Evolutionary conservation across 495 filamentous ascomycete genomes (phyloP).

Genomic region (Parmelia sp.): DNA sequence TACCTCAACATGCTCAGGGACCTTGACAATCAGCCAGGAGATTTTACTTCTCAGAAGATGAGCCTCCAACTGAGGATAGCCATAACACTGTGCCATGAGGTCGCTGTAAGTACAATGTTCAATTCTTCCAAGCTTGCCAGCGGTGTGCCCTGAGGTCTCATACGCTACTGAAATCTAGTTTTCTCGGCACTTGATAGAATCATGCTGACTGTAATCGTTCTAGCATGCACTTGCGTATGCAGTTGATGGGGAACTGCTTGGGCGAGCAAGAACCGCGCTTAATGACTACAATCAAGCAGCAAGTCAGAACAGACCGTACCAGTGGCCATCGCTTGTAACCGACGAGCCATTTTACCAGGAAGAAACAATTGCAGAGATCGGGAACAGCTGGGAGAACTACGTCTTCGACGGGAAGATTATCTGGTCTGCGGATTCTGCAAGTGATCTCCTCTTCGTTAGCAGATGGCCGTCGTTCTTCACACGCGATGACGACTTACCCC

Average conservation of each 20-base stretch:
- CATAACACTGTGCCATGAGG: constrained; percentile 6
- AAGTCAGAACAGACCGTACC: neutral
- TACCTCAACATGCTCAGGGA: neutral
- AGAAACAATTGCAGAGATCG: constrained; percentile 7
- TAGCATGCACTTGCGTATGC: constrained; percentile 5
- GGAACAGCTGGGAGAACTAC: constrained; percentile 7
- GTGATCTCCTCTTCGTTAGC: constrained; percentile 13
- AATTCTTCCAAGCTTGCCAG: neutral
- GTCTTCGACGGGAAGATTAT: constrained; percentile 4
- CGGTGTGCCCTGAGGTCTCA: neutral
- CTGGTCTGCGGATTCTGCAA: neutral
- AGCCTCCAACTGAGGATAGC: constrained; percentile 10
- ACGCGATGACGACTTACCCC: neutral
- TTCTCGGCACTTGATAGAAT: neutral
- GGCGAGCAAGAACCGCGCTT: neutral
- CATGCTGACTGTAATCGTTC: neutral
- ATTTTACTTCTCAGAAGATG: constrained; percentile 3
- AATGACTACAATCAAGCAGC: neutral
- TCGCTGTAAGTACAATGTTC: neutral
- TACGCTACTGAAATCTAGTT: neutral
- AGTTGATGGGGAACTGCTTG: neutral
- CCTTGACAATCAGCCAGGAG: neutral
- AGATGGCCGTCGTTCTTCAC: constrained; percentile 12
- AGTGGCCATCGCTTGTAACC: neutral
- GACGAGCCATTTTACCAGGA: constrained; percentile 7